A percentile compares a stretch with the other conserved stretches of the same genome.
Evolutionary conservation across 2,329 filamentous ascomycete species (phyloP).

Genomic region (Fusarium annulatum): DNA sequence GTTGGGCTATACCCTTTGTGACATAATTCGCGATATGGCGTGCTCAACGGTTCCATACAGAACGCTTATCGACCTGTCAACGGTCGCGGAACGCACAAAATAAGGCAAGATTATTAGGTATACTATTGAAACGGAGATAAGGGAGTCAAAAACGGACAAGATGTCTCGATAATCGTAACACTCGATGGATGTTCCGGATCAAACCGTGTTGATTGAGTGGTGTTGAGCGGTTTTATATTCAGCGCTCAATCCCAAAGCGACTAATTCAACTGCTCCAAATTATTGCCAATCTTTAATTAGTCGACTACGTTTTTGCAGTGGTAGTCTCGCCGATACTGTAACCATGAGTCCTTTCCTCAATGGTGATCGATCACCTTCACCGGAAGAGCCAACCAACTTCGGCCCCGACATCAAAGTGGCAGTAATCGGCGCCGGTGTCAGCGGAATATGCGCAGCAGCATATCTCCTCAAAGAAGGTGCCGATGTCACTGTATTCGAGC

Average conservation of each 20-base stretch:
- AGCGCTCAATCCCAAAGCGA: fast-evolving
- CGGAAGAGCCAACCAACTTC: constrained; percentile 1
- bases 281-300: fast-evolving
- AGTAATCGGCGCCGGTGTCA: constrained; percentile 55
- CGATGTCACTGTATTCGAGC: constrained; percentile 53
- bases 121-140: not conserved
- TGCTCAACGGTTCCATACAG: constrained; percentile 29
- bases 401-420: constrained; percentile 45
- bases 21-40: constrained; percentile 38
- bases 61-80: constrained; percentile 15
- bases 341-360: constrained; percentile 24
- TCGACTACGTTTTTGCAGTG: fast-evolving
- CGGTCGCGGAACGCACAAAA: constrained; percentile 17
- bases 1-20: constrained; percentile 26
- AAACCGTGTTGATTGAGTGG: not conserved
- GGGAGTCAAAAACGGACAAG: not conserved
- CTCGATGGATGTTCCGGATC: not conserved
- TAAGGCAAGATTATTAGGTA: not conserved
- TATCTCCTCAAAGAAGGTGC: constrained; percentile 51
- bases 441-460: constrained; percentile 53
- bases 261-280: fast-evolving
- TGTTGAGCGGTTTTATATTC: not conserved
- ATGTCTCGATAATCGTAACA: constrained; percentile 8
- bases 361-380: constrained; percentile 6
- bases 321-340: fast-evolving